phyloP scores from a whole-genome alignment of 2,329 filamentous ascomycete genomes.

The Alternaria sp. region DNA sequence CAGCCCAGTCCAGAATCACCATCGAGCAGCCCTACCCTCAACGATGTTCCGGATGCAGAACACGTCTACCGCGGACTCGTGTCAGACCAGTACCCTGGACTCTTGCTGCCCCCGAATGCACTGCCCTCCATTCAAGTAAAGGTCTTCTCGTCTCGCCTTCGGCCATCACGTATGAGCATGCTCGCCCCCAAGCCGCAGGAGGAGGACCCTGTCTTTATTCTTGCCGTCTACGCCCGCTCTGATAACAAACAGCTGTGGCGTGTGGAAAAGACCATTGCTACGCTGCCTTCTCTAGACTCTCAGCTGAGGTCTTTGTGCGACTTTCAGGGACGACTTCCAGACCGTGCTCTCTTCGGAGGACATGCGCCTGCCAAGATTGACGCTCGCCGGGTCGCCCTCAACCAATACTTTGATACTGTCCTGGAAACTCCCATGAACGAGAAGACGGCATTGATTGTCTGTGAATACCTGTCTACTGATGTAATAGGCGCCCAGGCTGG shows the following conservation, averaged over 20 bases:
- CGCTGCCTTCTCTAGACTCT: slow-evolving; percentile 81
- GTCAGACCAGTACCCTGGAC: slow-evolving; percentile 84
- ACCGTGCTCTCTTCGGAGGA: slow-evolving; percentile 84
- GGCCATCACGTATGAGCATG: slow-evolving; percentile 85
- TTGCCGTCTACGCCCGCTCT: slow-evolving; percentile 81
- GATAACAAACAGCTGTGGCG: slow-evolving; percentile 85
- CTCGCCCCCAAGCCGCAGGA: slow-evolving; percentile 80
- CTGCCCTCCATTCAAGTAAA: slow-evolving; percentile 83
- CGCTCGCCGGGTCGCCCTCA: slow-evolving; percentile 78
- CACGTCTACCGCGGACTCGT: slow-evolving; percentile 77
- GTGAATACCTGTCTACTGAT: slow-evolving; percentile 79
- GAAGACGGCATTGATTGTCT: slow-evolving; percentile 77
- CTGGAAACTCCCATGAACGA: slow-evolving; percentile 83
- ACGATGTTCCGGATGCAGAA: slow-evolving; percentile 46
- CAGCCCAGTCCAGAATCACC: slow-evolving; percentile 45
- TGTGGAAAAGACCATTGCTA: slow-evolving; percentile 87
- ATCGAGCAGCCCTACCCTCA: slow-evolving; percentile 30
- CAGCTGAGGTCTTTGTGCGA: slow-evolving; percentile 75
- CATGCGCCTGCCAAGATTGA: slow-evolving; percentile 95
- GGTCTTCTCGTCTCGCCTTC: slow-evolving; percentile 93
- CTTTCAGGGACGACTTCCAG: slow-evolving; percentile 79
- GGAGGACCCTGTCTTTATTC: slow-evolving; percentile 91
- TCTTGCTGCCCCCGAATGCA: slow-evolving; percentile 86
- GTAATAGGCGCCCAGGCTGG: slow-evolving; percentile 64
- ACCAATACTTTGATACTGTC: slow-evolving; percentile 83